phyloP scores from a whole-genome alignment of 169 alveolate species.

The Cyclospora cayetanensis region DNA sequence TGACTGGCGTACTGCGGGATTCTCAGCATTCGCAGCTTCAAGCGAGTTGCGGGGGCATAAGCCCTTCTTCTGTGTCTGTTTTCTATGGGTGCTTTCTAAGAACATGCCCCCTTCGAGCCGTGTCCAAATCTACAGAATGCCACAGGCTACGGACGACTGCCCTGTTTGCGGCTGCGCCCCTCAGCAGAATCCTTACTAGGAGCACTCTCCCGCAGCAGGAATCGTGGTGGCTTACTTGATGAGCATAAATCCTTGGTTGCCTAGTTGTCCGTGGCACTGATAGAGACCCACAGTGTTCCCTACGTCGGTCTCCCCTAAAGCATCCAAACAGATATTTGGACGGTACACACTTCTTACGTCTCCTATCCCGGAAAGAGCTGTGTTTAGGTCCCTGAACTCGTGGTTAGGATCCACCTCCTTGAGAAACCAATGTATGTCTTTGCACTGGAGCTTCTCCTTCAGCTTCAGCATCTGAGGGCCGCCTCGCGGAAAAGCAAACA shows the following conservation, averaged over 20 bases:
- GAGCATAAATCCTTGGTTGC: conserved; percentile 34
- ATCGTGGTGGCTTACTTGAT: not conserved
- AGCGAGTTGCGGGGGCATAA: too few species aligned
- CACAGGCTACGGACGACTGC: too few species aligned
- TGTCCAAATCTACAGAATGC: too few species aligned
- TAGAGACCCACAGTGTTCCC: not conserved
- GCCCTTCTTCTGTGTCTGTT: too few species aligned
- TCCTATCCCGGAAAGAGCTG: not conserved
- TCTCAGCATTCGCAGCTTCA: too few species aligned
- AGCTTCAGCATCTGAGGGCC: conserved; percentile 71
- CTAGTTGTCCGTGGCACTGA: conserved; percentile 40
- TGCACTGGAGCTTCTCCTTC: conserved; percentile 73
- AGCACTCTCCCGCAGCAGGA: too few species aligned
- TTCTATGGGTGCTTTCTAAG: too few species aligned
- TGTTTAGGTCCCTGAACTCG: conserved; percentile 12
- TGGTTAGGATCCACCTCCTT: conserved; percentile 61
- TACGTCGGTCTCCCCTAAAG: not conserved
- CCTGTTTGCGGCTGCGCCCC: too few species aligned
- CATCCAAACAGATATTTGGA: not conserved
- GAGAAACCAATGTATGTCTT: conserved; percentile 74
- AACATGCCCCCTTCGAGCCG: too few species aligned
- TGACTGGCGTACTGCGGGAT: too few species aligned
- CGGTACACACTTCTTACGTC: not conserved
- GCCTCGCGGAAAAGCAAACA: not conserved
- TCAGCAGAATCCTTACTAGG: too few species aligned